Evolutionary conservation across 2,329 filamentous ascomycete species (phyloP).

Genomic region (Colletotrichum tamarilloi): DNA sequence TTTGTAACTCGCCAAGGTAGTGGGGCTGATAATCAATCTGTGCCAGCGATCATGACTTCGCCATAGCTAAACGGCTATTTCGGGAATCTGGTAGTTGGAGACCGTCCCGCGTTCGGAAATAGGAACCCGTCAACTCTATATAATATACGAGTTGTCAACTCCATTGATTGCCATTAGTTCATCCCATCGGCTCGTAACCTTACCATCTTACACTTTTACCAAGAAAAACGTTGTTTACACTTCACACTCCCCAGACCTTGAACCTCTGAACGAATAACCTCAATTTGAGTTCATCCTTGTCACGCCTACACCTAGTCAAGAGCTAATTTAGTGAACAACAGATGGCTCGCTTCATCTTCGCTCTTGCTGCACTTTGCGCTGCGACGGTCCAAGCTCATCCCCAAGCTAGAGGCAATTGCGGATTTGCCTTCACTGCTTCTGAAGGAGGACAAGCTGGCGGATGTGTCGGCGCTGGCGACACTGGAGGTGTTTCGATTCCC

Average conservation of each 20-base stretch:
- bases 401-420: not conserved
- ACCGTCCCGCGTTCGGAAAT: not conserved
- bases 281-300: too few relatives aligned
- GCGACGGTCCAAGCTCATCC: not conserved
- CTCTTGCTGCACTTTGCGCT: not conserved
- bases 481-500: not conserved
- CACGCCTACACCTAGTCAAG: too few relatives aligned
- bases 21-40: not conserved
- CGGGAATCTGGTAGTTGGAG: too few relatives aligned
- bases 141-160: not conserved
- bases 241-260: not conserved
- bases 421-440: not conserved
- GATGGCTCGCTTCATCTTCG: not conserved
- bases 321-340: not conserved
- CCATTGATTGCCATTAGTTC: not conserved
- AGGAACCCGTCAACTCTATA: not conserved
- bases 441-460: not conserved
- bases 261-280: not conserved
- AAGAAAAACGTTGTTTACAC: not conserved
- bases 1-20: not conserved
- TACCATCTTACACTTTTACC: not conserved
- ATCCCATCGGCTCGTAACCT: not conserved
- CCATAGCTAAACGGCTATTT: not conserved
- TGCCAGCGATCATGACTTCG: not conserved
- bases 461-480: not conserved